Evolutionary conservation across 2,329 filamentous ascomycete genomes (phyloP).

Genomic region (Camptophora hylomeconis): DNA sequence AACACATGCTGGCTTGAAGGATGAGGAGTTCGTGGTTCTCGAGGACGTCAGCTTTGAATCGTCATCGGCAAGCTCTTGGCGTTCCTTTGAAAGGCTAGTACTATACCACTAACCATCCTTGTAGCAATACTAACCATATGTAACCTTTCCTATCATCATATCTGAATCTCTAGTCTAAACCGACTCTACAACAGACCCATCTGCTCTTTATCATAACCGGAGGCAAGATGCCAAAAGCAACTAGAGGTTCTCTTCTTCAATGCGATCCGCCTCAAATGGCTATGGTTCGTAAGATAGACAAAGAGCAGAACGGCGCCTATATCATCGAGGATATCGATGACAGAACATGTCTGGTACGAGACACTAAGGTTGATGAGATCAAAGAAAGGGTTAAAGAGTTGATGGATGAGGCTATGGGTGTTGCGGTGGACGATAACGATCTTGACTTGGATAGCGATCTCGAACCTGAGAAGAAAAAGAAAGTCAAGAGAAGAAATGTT

Average conservation of each 20-base stretch:
- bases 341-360: slow-evolving; percentile 17
- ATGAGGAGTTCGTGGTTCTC: too few relatives aligned
- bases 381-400: slow-evolving; percentile 16
- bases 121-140: neutral
- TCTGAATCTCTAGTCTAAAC: too few relatives aligned
- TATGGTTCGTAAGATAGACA: slow-evolving; percentile 18
- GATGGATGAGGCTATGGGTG: slow-evolving; percentile 18
- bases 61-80: too few relatives aligned
- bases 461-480: too few relatives aligned
- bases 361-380: slow-evolving; percentile 19
- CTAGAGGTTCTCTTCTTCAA: slow-evolving; percentile 18
- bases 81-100: too few relatives aligned
- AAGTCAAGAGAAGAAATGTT: too few relatives aligned
- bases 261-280: slow-evolving; percentile 20
- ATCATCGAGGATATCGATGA: slow-evolving; percentile 19
- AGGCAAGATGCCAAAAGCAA: slow-evolving; percentile 15
- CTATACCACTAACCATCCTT: too few relatives aligned
- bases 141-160: neutral
- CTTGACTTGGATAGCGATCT: slow-evolving; percentile 22
- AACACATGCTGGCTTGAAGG: too few relatives aligned
- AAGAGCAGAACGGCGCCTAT: slow-evolving; percentile 15
- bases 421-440: slow-evolving; percentile 17
- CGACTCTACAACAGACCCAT: too few relatives aligned
- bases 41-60: too few relatives aligned
- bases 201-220: too few relatives aligned